A percentile compares a stretch with the other conserved stretches of the same genome.
These are phyloP conservation scores for Purpureocillium lavendulum DNA, from an alignment of 2,329 filamentous ascomycete genomes.

Conservation along the genomic window DNA sequence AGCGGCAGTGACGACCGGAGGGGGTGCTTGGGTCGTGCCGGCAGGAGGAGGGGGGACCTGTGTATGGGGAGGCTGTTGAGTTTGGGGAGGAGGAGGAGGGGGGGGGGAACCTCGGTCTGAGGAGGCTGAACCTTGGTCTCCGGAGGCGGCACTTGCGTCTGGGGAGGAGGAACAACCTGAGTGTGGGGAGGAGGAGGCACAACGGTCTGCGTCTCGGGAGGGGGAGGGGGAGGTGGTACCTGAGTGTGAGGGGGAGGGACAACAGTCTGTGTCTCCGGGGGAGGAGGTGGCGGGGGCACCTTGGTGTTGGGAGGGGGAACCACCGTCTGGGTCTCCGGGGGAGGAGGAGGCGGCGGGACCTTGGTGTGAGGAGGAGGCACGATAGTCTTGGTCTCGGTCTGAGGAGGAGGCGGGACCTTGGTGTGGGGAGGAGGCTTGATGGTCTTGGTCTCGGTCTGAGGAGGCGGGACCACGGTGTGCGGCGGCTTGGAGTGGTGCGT, in stretches of 20 bases:
- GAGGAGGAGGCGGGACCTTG: too few relatives aligned
- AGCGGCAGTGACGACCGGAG: constrained; percentile 24
- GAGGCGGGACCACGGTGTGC: too few relatives aligned
- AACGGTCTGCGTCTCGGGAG: constrained; percentile 3
- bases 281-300: background rate
- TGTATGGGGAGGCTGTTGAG: background rate
- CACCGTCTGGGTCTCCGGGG: background rate
- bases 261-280: background rate
- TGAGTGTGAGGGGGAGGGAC: constrained; percentile 2
- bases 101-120: constrained; percentile 4
- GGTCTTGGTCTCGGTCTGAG: constrained; percentile 10
- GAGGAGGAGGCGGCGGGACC: too few relatives aligned
- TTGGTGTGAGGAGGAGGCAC: background rate
- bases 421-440: constrained; percentile 9
- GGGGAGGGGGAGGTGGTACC: background rate
- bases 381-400: constrained; percentile 5
- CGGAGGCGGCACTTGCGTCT: background rate
- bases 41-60: constrained; percentile 3
- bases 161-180: constrained; percentile 4
- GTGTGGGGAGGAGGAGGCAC: constrained; percentile 4
- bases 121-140: constrained; percentile 2
- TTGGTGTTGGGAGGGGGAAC: background rate
- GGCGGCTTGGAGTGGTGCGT: too few relatives aligned
- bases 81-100: background rate
- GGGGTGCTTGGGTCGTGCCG: background rate